A percentile compares a stretch with the other conserved stretches of the same genome.
Evolutionary conservation across 352 stramenopile species (phyloP).

Genomic region (Phytopythium oedochilum): DNA sequence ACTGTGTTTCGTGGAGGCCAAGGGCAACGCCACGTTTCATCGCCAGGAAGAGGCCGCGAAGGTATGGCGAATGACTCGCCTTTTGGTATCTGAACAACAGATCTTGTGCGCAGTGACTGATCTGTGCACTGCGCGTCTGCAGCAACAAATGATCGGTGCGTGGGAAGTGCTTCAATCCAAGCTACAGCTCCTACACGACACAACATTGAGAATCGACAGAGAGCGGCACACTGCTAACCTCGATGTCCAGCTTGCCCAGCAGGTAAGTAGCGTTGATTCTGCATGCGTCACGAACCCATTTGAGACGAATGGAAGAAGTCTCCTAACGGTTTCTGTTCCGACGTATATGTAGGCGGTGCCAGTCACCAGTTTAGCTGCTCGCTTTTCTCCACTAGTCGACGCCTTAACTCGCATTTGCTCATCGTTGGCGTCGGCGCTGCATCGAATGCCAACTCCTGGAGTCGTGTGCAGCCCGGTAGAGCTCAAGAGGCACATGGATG

Average conservation of each 20-base stretch:
- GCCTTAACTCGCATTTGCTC: constrained; percentile 18
- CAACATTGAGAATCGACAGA: constrained; percentile 27
- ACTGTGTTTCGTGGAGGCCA: constrained; percentile 41
- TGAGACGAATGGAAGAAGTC: no score
- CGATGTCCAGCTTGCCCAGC: constrained; percentile 21
- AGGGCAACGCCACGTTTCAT: constrained; percentile 26
- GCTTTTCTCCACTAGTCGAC: constrained; percentile 10
- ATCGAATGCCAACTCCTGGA: constrained; percentile 28
- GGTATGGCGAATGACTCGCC: constrained; percentile 11
- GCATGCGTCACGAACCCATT: background rate
- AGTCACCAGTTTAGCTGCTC: constrained; percentile 17
- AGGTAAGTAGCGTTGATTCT: constrained; percentile 13
- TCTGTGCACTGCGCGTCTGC: background rate
- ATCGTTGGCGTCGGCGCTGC: constrained; percentile 27
- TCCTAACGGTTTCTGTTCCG: background rate
- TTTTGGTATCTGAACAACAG: no score
- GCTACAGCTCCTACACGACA: constrained; percentile 42
- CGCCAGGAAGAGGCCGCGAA: constrained; percentile 41
- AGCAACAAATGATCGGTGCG: constrained; percentile 39
- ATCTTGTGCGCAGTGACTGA: background rate
- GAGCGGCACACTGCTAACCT: constrained; percentile 23
- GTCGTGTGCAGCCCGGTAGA: constrained; percentile 18
- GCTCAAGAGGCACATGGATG: constrained; percentile 27
- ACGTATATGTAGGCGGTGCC: constrained; percentile 1
- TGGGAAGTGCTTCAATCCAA: constrained; percentile 48